These are phyloP conservation scores for Tylopilus rubrobrunneus DNA, from an alignment of 768 basidiomycete species.

Conservation along the genomic window DNA sequence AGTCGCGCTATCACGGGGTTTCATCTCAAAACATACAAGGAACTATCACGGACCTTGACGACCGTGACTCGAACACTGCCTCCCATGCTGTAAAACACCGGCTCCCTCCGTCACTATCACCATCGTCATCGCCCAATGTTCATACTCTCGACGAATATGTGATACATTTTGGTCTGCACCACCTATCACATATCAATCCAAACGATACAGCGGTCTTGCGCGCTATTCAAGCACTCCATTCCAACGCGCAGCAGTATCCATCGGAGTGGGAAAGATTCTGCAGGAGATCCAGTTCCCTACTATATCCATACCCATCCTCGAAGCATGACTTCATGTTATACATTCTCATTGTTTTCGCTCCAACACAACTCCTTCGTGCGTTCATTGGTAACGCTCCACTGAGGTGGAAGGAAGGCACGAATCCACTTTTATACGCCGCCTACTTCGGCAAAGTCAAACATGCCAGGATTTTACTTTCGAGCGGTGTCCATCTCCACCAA, in stretches of 20 bases:
- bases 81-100: not conserved
- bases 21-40: not conserved
- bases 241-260: not conserved
- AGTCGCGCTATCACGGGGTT: not conserved
- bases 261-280: not conserved
- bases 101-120: no score
- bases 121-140: not conserved
- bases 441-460: not conserved
- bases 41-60: no score
- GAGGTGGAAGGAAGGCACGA: not conserved
- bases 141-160: not conserved
- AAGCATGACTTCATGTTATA: not conserved
- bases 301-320: not conserved
- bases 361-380: not conserved
- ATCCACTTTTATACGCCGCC: slow-evolving; percentile 12
- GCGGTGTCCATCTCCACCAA: not conserved
- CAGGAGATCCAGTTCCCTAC: not conserved
- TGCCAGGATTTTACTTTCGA: not conserved
- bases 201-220: not conserved
- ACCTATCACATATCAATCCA: not conserved
- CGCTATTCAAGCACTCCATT: not conserved
- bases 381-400: not conserved
- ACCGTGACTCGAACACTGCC: not conserved
- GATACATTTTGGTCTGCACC: not conserved
- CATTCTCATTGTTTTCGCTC: not conserved